Base-by-base conservation (phyloP, 805 yeast species). In the Candida morakotiae region DNA sequence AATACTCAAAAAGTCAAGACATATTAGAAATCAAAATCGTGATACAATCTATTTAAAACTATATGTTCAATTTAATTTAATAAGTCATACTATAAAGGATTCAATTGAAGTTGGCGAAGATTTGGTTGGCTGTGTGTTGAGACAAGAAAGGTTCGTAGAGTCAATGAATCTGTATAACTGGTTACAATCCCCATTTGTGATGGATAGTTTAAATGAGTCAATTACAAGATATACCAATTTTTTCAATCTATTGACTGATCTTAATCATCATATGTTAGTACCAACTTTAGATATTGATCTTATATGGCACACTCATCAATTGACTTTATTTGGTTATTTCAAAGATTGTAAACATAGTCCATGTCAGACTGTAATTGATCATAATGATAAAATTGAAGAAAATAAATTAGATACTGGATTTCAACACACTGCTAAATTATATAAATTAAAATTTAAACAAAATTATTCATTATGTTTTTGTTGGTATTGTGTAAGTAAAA, bases 241-340 rank as follows among this genome's bases (percentile, higher is more conserved):
- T 28, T 38, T 45, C 18, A 5, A 24, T 17, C 9, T 17, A 10
- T 24, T 33, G 23, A 33, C 25, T 9, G 34, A 18, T 9, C 16
- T 31, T 2, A 16, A 28, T 2, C 29, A 43, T 36, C 11, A 17
- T 8, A 24, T 25, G 11, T 25, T 33, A 15, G 53, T 54, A 1
- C 60, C 62, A 0, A 53, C 59, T 4, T 40, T 56, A 31, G 60
- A 56, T 28, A 54, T 56, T 19, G 59, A 55, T 27, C 41, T 56
- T 31, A 29, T 54, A 3, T 55, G 62, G 62, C 58, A 49, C 28
- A 56, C 62, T 3, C 59, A 56, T 33, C 57, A 51, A 28, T 42
- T 56, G 14, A 27, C 44, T 8, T 37, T 42, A 38, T 33, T 32
- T 29, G 28, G 37, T 22, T 53, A 55, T 35, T 42, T 48, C 26